These are phyloP conservation scores for Tripterygium wilfordii DNA, from an alignment of 177 flowering plant species.

Conservation along the genomic window DNA sequence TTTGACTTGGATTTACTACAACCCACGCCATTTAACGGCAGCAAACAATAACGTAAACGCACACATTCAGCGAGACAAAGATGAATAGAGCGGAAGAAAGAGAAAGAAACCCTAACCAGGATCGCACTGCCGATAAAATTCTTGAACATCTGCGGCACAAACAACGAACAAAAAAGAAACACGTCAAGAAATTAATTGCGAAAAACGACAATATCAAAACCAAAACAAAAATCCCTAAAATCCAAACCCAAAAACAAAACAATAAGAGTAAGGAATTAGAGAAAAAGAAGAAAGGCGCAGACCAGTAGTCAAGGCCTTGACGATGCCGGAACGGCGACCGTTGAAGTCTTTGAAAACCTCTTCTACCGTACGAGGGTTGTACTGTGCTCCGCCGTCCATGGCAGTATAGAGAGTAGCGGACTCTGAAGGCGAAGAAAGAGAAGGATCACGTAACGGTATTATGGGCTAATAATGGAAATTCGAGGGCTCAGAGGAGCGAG, in stretches of 20 bases:
- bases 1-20: no score
- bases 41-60: no score
- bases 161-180: not conserved
- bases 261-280: not conserved
- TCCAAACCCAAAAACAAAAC: slow-evolving; percentile 5
- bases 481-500: no score
- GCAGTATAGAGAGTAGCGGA: slow-evolving; percentile 2
- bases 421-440: no score
- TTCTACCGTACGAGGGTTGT: slow-evolving; percentile 69
- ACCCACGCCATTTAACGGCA: no score
- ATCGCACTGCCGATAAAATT: slow-evolving; percentile 72
- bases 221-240: not conserved
- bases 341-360: slow-evolving; percentile 73
- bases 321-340: slow-evolving; percentile 63
- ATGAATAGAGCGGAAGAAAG: not conserved
- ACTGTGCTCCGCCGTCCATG: slow-evolving; percentile 50
- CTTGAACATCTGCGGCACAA: slow-evolving; percentile 59
- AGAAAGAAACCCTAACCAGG: slow-evolving; percentile 82
- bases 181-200: not conserved
- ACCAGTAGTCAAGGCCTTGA: slow-evolving; percentile 79
- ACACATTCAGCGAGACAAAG: not conserved
- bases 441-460: not conserved
- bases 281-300: not conserved
- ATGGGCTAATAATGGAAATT: no score
- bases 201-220: no score